Conservation (phyloP, 306 rosid genomes). For the Cucurbita maxima region DNA sequence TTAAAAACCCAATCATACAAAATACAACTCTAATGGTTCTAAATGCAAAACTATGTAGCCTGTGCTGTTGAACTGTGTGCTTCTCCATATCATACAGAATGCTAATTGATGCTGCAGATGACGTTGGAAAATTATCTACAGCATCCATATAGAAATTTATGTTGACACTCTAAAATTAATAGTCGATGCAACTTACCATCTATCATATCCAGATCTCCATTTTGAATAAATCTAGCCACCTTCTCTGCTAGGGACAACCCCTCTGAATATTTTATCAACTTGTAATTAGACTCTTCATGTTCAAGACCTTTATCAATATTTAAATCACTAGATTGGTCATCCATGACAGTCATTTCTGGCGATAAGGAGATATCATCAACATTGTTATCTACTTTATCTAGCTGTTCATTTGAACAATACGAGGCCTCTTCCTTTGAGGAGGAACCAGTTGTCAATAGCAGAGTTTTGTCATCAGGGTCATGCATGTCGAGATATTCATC, state of each 20-base stretch:
- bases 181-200: slow-evolving; percentile 40
- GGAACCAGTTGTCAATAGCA: slow-evolving; percentile 12
- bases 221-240: slow-evolving; percentile 60
- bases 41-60: neutral
- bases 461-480: neutral
- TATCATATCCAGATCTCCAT: slow-evolving; percentile 56
- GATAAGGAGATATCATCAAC: slow-evolving; percentile 20
- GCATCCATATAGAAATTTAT: neutral
- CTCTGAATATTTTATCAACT: slow-evolving; percentile 10
- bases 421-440: slow-evolving; percentile 17
- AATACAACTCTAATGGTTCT: neutral
- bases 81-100: neutral
- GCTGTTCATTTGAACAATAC: slow-evolving; percentile 18
- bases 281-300: slow-evolving; percentile 21
- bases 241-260: slow-evolving; percentile 41
- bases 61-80: neutral
- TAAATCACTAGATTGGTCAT: slow-evolving; percentile 13
- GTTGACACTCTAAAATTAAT: neutral
- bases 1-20: neutral
- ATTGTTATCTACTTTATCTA: slow-evolving; percentile 15
- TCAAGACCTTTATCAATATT: slow-evolving; percentile 7
- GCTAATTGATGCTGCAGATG: neutral
- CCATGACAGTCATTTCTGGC: slow-evolving; percentile 11
- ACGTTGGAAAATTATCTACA: neutral
- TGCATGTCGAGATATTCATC: neutral